Percentiles rank a stretch among this genome's conserved stretches.
These are phyloP conservation scores for Schizosaccharomyces osmophilus DNA, from an alignment of 805 yeast species.

Conservation along the genomic window DNA sequence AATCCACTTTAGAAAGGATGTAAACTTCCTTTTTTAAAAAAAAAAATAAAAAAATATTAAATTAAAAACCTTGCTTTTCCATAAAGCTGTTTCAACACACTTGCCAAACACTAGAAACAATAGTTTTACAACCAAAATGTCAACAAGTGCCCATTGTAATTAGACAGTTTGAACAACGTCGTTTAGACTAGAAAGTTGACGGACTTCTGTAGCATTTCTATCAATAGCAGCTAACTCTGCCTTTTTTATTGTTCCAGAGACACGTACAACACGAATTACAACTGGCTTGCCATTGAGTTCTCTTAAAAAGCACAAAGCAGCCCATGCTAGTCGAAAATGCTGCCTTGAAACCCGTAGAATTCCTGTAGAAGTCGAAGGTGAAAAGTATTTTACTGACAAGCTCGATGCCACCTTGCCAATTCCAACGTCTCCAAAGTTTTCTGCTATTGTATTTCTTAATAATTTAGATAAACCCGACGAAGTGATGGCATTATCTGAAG, in stretches of 20 bases:
- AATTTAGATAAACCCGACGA: neutral
- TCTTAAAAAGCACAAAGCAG: constrained; percentile 28
- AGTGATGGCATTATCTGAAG: neutral
- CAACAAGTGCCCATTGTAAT: neutral
- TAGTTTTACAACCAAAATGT: no score
- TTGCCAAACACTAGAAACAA: no score
- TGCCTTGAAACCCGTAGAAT: constrained; percentile 54
- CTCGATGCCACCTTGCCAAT: constrained; percentile 18
- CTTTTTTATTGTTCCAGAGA: constrained; percentile 59
- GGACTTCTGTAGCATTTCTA: neutral
- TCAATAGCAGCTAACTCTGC: constrained; percentile 16
- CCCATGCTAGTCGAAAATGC: constrained; percentile 34
- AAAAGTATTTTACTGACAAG: constrained; percentile 43
- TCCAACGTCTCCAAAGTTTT: constrained; percentile 60
- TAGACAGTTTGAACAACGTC: neutral
- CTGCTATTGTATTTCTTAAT: constrained; percentile 30
- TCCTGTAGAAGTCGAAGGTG: constrained; percentile 60
- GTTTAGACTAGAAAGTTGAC: neutral
- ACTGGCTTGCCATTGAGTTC: constrained; percentile 25
- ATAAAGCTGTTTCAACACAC: no score
- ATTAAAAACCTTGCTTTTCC: no score
- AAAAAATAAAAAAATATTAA: no score
- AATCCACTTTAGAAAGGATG: no score
- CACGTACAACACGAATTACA: constrained; percentile 36
- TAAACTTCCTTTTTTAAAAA: no score